Evolutionary conservation across 208 protist genomes (phyloP).

Genomic region (Vickermania spadyakhi): DNA sequence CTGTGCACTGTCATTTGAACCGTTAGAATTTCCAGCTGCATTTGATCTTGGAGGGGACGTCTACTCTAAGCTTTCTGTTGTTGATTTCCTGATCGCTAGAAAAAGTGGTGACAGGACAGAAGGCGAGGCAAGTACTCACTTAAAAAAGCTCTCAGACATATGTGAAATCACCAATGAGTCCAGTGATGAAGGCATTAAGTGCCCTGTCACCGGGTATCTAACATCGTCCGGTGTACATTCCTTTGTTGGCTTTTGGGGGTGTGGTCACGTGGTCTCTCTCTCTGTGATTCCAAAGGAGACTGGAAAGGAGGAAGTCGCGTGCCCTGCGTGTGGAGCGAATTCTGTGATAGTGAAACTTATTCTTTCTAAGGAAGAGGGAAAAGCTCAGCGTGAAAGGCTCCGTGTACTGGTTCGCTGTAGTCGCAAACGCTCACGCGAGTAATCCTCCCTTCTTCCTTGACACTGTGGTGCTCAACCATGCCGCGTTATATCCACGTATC

Average conservation of each 20-base stretch:
- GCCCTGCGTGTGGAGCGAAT: conserved; percentile 26
- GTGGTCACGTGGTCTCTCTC: conserved; percentile 52
- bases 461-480: no score
- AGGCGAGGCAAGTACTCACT: conserved; percentile 9
- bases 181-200: conserved; percentile 29
- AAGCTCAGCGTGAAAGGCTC: conserved; percentile 16
- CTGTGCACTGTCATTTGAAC: conserved; percentile 46
- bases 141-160: conserved; percentile 51
- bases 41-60: conserved; percentile 60
- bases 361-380: conserved; percentile 17
- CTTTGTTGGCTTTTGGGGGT: conserved; percentile 74
- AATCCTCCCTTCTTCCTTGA: no score
- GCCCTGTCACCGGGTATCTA: conserved; percentile 43
- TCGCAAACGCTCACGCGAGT: conserved; percentile 35
- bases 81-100: conserved; percentile 29
- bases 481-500: no score
- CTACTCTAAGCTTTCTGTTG: conserved; percentile 54
- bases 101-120: conserved; percentile 8
- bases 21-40: conserved; percentile 37
- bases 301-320: conserved; percentile 7
- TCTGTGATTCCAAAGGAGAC: conserved; percentile 8
- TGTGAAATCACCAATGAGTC: conserved; percentile 28
- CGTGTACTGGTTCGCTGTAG: conserved; percentile 10
- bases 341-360: conserved; percentile 31
- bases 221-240: conserved; percentile 31